Evolutionary conservation across 1,139 yeast genomes (phyloP).

Genomic region (Debaryomyces fabryi): DNA sequence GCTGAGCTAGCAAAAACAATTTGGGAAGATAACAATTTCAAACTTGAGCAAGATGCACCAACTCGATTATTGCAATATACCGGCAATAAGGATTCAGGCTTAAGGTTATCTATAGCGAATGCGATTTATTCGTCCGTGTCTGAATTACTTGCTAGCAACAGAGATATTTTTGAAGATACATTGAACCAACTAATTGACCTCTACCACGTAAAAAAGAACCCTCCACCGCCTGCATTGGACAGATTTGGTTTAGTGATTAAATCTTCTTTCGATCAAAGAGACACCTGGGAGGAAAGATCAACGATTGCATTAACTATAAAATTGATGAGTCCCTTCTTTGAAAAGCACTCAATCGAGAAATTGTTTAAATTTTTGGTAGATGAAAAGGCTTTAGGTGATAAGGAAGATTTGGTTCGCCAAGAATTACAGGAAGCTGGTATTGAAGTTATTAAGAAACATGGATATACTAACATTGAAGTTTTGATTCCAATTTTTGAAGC

Average conservation of each 20-base stretch:
- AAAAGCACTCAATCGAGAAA: slow-evolving; percentile 39
- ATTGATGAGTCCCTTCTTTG: slow-evolving; percentile 55
- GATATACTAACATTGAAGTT: slow-evolving; percentile 63
- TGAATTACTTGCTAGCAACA: slow-evolving; percentile 24
- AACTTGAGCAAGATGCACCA: slow-evolving; percentile 47
- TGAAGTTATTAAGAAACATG: slow-evolving; percentile 65
- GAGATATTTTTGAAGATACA: slow-evolving; percentile 32
- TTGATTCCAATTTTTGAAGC: slow-evolving; percentile 78
- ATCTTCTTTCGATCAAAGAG: slow-evolving; percentile 60
- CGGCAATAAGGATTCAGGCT: slow-evolving; percentile 58
- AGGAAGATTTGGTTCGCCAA: slow-evolving; percentile 70
- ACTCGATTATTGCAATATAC: slow-evolving; percentile 51
- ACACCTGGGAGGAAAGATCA: slow-evolving; percentile 82
- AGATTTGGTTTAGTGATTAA: slow-evolving; percentile 78
- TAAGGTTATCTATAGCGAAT: slow-evolving; percentile 67
- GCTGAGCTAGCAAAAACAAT: slow-evolving; percentile 74
- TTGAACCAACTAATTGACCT: slow-evolving; percentile 52
- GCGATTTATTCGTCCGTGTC: slow-evolving; percentile 52
- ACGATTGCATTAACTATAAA: slow-evolving; percentile 75
- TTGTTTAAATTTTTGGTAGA: slow-evolving; percentile 63
- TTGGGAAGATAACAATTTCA: slow-evolving; percentile 77
- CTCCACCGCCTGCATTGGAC: slow-evolving; percentile 77
- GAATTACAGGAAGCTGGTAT: slow-evolving; percentile 91
- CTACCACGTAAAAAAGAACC: slow-evolving; percentile 64
- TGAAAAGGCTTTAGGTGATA: slow-evolving; percentile 72